A percentile compares a stretch with the other conserved stretches of the same genome.
Conservation (phyloP, 148 eudicot genomes). For the Talinum fruticosum region DNA sequence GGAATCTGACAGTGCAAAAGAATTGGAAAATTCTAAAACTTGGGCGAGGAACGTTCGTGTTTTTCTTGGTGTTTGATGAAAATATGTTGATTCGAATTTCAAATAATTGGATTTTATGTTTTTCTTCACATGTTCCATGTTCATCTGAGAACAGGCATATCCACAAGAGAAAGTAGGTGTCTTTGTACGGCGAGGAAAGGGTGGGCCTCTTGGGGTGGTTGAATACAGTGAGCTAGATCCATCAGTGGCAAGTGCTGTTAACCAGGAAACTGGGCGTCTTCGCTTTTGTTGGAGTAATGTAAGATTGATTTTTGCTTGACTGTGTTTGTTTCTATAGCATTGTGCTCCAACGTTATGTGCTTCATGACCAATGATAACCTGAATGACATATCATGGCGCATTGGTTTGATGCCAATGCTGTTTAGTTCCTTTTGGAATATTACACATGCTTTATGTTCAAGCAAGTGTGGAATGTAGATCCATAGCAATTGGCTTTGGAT, state of each 20-base stretch:
- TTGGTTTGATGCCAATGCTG: not conserved
- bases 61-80: not conserved
- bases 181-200: slow-evolving; percentile 91
- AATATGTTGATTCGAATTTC: not conserved
- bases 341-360: not conserved
- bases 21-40: not conserved
- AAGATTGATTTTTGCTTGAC: slow-evolving; percentile 30
- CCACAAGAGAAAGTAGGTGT: slow-evolving; percentile 99
- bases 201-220: slow-evolving; percentile 91
- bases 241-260: slow-evolving; percentile 74
- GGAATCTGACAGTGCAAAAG: not conserved
- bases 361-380: not conserved
- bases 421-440: no score
- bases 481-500: no score
- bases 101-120: not conserved
- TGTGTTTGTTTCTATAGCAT: not conserved
- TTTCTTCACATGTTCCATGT: not conserved
- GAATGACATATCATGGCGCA: not conserved
- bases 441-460: no score
- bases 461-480: no score
- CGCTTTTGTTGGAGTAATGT: slow-evolving; percentile 99
- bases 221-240: slow-evolving; percentile 92
- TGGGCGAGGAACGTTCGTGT: not conserved
- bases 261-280: slow-evolving; percentile 90
- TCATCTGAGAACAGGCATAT: slow-evolving; percentile 62